Evolutionary conservation across 2,329 filamentous ascomycete species (phyloP), one percentile per base, ranked within the genome.

Genomic region (Diaporthe destruens): DNA sequence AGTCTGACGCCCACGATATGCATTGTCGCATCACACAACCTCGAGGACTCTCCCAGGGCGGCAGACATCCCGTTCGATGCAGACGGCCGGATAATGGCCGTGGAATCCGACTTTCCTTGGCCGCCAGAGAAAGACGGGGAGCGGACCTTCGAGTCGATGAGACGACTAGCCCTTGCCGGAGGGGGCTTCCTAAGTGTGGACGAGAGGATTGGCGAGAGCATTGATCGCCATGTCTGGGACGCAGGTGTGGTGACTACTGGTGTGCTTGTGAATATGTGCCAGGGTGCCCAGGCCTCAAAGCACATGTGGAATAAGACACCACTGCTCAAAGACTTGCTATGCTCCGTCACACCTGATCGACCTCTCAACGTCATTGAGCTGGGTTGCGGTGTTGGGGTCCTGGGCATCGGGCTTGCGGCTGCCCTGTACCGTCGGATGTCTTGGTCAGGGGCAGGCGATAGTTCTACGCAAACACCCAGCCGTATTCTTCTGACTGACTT

Each of bases 161-260:
- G 83, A 3, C 76, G 77, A 2, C 74, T 87, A 68, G 55, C 3
- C 2, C 76, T 78, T 0, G 76, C 75, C 12, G 74, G 88, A 9
- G 81, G 85, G 36, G 36, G 2, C 12, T 20, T 51, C 9, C 44
- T 74, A 23, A 18, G 54, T 6, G 79, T 90, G 6, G 85, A 87
- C 69, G 89, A 90, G 73, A 87, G 89, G 68, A 85, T 90, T 12
- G 88, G 87, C 18, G 88, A 90, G 79, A 89, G 87, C 76, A 90
- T 90, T 70, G 88, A 88, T 0, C 84, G 88, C 3, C 88, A 90
- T 73, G 82, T 90, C 7, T 90, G 88, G 88, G 88, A 90, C 68
- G 88, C 84, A 1, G 88, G 88, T 0, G 80, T 90, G 12, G 81
- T 87, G 7, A 84, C 85, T 1, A 80, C 84, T 1, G 82, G 81